A percentile compares a stretch with the other conserved stretches of the same genome.
These are phyloP conservation scores for Hevea brasiliensis DNA, from an alignment of 345 rosid genomes.

Conservation along the genomic window DNA sequence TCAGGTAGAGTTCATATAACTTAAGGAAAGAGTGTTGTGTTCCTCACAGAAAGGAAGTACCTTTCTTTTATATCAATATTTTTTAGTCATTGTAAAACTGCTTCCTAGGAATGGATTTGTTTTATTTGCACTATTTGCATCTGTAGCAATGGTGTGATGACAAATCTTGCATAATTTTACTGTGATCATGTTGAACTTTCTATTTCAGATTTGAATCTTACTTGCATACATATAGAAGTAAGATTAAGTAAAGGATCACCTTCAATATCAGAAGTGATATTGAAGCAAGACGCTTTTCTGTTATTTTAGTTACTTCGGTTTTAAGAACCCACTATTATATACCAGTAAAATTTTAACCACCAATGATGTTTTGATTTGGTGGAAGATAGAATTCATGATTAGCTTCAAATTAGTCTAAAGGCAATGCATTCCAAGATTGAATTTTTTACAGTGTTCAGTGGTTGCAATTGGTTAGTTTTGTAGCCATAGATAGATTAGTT, in stretches of 20 bases:
- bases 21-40: not conserved
- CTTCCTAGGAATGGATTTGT: not conserved
- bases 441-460: not conserved
- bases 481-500: not conserved
- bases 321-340: not conserved
- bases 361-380: conserved; percentile 9
- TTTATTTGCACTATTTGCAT: not conserved
- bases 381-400: conserved; percentile 22
- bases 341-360: not conserved
- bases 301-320: not conserved
- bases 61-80: not conserved
- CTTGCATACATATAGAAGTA: not conserved
- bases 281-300: conserved; percentile 1
- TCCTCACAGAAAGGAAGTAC: not conserved
- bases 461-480: conserved; percentile 9
- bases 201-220: not conserved
- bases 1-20: not conserved
- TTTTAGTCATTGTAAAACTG: not conserved
- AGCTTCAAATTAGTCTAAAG: conserved; percentile 16
- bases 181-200: not conserved
- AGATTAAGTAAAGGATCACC: conserved; percentile 11
- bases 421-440: conserved; percentile 13
- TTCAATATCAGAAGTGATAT: not conserved
- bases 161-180: not conserved
- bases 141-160: no score